phyloP scores from a whole-genome alignment of 306 rosid genomes.

The Rosa multiflora region DNA sequence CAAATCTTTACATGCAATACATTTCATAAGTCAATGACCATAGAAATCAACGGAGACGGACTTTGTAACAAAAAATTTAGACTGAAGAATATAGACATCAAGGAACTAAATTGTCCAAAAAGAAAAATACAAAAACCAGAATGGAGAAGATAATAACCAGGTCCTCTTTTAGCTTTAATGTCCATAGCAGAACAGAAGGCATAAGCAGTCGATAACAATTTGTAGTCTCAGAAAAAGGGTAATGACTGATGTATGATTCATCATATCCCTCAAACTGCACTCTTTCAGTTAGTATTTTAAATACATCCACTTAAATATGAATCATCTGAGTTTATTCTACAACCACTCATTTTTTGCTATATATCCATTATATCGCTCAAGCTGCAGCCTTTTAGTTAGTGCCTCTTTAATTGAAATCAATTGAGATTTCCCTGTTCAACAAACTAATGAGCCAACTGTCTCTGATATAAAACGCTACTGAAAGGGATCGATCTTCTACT shows the following conservation, averaged over 20 bases:
- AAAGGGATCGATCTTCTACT: too few species aligned
- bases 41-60: background rate
- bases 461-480: too few species aligned
- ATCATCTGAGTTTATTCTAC: too few species aligned
- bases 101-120: background rate
- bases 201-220: background rate
- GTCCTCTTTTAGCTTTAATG: background rate
- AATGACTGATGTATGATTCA: background rate
- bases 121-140: background rate
- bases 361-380: too few species aligned
- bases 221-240: background rate
- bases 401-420: too few species aligned
- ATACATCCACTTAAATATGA: too few species aligned
- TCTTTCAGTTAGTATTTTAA: too few species aligned
- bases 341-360: too few species aligned
- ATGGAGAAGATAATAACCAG: too few species aligned
- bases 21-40: background rate
- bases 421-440: too few species aligned
- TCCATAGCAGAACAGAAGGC: background rate
- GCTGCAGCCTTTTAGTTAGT: too few species aligned
- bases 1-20: slow-evolving; percentile 48
- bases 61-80: background rate
- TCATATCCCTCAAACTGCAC: background rate
- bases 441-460: too few species aligned
- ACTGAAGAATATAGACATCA: background rate